phyloP scores from a whole-genome alignment of 306 rosid genomes.

The Prunus campanulata region DNA sequence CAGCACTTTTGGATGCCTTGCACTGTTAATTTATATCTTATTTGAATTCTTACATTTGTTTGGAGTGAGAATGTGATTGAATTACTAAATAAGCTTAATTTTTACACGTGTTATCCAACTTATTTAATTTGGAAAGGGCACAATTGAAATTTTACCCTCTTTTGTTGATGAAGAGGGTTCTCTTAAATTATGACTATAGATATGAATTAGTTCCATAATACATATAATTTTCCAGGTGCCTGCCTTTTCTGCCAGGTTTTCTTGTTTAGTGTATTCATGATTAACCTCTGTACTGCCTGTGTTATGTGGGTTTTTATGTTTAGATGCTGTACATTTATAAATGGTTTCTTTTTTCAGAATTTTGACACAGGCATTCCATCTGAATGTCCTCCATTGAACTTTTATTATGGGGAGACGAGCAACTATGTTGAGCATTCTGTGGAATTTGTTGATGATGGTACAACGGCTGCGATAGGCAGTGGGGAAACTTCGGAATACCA shows the following conservation, averaged over 20 bases:
- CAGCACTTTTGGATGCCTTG: neutral
- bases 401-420: slow-evolving; percentile 62
- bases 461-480: slow-evolving; percentile 33
- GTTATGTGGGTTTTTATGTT: neutral
- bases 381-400: slow-evolving; percentile 34
- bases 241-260: neutral
- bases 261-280: neutral
- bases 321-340: neutral
- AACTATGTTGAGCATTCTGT: slow-evolving; percentile 39
- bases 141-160: neutral
- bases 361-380: slow-evolving; percentile 24
- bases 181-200: neutral
- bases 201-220: neutral
- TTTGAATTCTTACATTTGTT: neutral
- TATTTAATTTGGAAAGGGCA: neutral
- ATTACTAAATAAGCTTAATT: neutral
- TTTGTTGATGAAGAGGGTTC: neutral
- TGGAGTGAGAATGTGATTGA: neutral
- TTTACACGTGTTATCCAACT: neutral
- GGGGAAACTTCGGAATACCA: slow-evolving; percentile 28
- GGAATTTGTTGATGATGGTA: slow-evolving; percentile 33
- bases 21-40: neutral
- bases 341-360: slow-evolving; percentile 33
- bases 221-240: neutral
- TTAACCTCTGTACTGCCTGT: neutral